These are phyloP conservation scores for Helotiales sp. DNA, from an alignment of 2,329 filamentous ascomycete species.

Conservation along the genomic window DNA sequence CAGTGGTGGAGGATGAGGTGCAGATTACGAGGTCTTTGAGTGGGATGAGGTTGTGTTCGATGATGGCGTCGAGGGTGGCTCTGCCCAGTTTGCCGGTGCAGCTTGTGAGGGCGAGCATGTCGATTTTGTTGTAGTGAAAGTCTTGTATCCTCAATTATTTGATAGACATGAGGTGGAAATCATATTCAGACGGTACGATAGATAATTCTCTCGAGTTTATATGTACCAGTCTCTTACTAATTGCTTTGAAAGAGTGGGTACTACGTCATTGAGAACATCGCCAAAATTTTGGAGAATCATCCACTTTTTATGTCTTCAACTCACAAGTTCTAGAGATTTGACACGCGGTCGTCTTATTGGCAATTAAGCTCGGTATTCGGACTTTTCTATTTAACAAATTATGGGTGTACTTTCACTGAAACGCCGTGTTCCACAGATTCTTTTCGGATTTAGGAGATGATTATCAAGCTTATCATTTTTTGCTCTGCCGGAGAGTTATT, in stretches of 20 bases:
- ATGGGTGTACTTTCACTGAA: background rate
- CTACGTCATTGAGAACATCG: constrained; percentile 4
- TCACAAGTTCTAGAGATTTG: too few species aligned
- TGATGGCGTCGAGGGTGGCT: constrained; percentile 28
- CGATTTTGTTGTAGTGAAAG: background rate
- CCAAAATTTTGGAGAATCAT: background rate
- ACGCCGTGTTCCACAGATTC: background rate
- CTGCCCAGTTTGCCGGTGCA: constrained; percentile 33
- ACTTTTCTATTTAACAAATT: background rate
- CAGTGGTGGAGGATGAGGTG: constrained; percentile 27
- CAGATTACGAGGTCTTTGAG: constrained; percentile 29
- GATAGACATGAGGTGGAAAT: too few species aligned
- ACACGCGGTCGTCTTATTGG: background rate
- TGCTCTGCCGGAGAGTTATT: too few species aligned
- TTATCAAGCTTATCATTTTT: constrained; percentile 7
- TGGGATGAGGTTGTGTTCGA: constrained; percentile 27
- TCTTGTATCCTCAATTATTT: too few species aligned
- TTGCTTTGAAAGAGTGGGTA: background rate
- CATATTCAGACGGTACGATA: too few species aligned
- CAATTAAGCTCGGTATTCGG: background rate
- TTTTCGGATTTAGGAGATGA: constrained; percentile 2
- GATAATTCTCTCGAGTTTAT: too few species aligned
- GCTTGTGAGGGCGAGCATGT: constrained; percentile 32
- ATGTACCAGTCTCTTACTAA: background rate
- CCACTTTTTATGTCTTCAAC: background rate